Base-by-base conservation (phyloP, 2,329 filamentous ascomycete genomes). In the Penicillium rolfsii region DNA sequence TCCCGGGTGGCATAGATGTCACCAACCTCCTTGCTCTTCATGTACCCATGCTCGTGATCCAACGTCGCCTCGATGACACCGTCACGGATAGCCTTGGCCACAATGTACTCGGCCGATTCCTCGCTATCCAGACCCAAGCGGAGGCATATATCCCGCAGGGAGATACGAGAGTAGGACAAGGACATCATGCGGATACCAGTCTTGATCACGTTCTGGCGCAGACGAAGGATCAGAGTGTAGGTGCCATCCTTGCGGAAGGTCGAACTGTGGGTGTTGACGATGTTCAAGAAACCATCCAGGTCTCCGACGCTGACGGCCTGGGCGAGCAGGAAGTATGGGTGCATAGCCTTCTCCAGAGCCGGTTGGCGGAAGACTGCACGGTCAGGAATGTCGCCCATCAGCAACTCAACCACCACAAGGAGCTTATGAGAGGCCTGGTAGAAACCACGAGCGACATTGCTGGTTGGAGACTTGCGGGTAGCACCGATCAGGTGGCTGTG, bases 131-230 rank as follows among this genome's bases (percentile, higher is more conserved):
- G 84, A 55, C 96, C 93, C 54, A 99, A 84, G 52, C 95, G 91
- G 61, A 98, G 93, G 81, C 95, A 99, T 69, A 99, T 99, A 75
- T 99, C 95, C 60, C 95, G 90, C 58, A 99, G 85, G 1, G 94
- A 97, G 73, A 99, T 99, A 64, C 94, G 91, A 62, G 94, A 97
- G 82, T 99, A 99, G 22, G 93, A 97, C 66, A 99, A 84, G 43
- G 94, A 98, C 87, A 99, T 96, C 93, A 98, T 97, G 70, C 95
- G 92, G 66, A 99, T 97, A 67, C 95, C 95, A 3, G 95, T 99
- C 84, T 97, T 97, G 87, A 99, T 98, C 74, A 99, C 95, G 75
- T 99, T 99, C 80, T 99, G 95, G 70, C 95, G 89, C 64, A 99
- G 85, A 64, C 95, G 93, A 65, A 98, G 85, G 71, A 98, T 96